phyloP scores from a whole-genome alignment of 305 asterid species.

The Fraxinus xanthoxyloides region DNA sequence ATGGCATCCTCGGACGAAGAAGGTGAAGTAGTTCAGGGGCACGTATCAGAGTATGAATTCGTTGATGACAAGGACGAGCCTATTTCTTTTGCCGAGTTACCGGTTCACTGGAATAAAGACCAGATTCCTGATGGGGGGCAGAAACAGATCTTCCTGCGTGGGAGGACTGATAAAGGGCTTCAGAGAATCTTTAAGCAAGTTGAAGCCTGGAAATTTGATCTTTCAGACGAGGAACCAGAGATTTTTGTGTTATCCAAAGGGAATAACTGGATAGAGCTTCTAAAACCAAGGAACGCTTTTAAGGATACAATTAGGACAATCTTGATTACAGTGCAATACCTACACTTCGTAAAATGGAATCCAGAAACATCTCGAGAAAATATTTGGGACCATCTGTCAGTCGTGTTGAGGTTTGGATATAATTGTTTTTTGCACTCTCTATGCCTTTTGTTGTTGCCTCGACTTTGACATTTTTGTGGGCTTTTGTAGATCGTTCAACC shows the following conservation, averaged over 20 bases:
- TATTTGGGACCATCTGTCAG: constrained; percentile 72
- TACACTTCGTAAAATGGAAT: constrained; percentile 59
- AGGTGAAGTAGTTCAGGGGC: constrained; percentile 37
- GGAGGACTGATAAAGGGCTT: constrained; percentile 69
- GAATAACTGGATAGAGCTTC: constrained; percentile 75
- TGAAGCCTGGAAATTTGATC: constrained; percentile 73
- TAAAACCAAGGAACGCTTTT: constrained; percentile 66
- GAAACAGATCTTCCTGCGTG: constrained; percentile 48
- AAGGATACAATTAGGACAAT: constrained; percentile 47
- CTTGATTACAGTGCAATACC: constrained; percentile 54
- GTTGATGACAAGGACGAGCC: constrained; percentile 37
- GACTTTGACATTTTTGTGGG: constrained; percentile 17
- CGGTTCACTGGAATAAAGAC: constrained; percentile 47
- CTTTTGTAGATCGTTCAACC: constrained; percentile 50
- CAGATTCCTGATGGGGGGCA: constrained; percentile 30
- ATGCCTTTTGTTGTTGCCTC: background rate
- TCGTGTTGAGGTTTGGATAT: constrained; percentile 57
- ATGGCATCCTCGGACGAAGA: constrained; percentile 85
- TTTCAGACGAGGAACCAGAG: constrained; percentile 46
- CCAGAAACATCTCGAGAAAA: constrained; percentile 53
- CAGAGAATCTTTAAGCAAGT: constrained; percentile 58
- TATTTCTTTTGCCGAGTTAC: constrained; percentile 54
- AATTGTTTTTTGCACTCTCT: constrained; percentile 9
- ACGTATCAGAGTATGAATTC: constrained; percentile 57
- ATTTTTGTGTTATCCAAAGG: constrained; percentile 63